Conservation (phyloP, 805 yeast genomes). For the Yarrowia hollandica region DNA sequence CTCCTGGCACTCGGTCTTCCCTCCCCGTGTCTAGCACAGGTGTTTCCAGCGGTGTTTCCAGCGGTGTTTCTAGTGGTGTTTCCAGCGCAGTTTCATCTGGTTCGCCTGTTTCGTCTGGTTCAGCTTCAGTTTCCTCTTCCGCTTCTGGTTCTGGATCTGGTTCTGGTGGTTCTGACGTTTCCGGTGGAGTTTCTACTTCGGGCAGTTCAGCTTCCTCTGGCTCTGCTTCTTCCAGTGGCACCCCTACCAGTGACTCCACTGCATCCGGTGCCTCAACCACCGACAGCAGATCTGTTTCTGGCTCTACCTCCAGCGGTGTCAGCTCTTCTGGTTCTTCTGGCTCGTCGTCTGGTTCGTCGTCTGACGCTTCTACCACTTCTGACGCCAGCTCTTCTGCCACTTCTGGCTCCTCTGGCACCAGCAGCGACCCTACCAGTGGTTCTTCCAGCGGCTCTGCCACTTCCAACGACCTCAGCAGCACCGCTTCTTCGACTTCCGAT, state of each 20-base stretch:
- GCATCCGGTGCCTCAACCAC: too few relatives aligned
- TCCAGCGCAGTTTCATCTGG: too few relatives aligned
- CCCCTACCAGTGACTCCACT: too few relatives aligned
- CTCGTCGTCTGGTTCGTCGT: background rate
- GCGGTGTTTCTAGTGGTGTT: background rate
- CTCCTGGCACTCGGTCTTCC: conserved; percentile 2
- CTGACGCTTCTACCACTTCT: background rate
- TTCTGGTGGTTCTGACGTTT: background rate
- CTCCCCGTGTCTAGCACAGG: background rate
- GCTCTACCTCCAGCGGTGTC: too few relatives aligned
- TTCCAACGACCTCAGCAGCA: background rate
- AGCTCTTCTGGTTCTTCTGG: background rate
- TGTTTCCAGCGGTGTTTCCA: background rate
- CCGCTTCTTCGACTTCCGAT: background rate
- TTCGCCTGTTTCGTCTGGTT: too few relatives aligned
- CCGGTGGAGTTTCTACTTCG: background rate
- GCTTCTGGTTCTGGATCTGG: background rate
- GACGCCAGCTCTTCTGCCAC: background rate
- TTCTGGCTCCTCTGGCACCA: background rate
- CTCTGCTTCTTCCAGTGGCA: too few relatives aligned
- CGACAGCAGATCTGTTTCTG: too few relatives aligned
- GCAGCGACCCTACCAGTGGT: too few relatives aligned
- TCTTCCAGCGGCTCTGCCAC: background rate
- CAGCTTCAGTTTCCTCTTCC: too few relatives aligned
- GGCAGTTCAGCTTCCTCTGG: background rate